Conservation (phyloP, 352 stramenopile genomes). For the Globisporangium cystogenes region DNA sequence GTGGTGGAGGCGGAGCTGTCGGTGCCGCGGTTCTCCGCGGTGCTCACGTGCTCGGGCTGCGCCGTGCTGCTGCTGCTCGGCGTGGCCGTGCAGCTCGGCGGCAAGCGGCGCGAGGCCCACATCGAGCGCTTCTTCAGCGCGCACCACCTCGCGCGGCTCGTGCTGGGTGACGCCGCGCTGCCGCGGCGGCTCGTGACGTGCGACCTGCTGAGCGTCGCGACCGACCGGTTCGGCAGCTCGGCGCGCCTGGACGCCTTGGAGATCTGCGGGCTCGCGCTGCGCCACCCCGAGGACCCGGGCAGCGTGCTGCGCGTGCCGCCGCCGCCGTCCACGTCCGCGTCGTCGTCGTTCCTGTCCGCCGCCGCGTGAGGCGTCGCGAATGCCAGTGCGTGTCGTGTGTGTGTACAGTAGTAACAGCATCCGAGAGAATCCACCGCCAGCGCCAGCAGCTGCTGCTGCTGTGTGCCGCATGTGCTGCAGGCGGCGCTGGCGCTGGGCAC, state of each 20-base stretch:
- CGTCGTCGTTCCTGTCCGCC: conserved; percentile 5
- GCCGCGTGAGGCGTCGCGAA: too few relatives aligned
- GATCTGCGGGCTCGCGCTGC: conserved; percentile 38
- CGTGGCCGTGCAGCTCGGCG: conserved; percentile 30
- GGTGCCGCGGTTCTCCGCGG: conserved; percentile 27
- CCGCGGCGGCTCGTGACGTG: conserved; percentile 37
- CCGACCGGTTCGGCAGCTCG: conserved; percentile 42
- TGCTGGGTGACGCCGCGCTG: conserved; percentile 31
- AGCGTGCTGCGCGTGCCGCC: conserved; percentile 26
- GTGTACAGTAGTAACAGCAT: too few relatives aligned
- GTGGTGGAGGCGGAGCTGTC: conserved; percentile 29
- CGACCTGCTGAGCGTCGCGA: conserved; percentile 40
- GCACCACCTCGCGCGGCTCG: conserved; percentile 35
- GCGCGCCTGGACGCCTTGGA: conserved; percentile 55
- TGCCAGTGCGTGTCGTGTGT: too few relatives aligned
- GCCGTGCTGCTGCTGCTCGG: conserved; percentile 28
- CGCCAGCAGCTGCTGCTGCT: too few relatives aligned
- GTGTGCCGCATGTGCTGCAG: too few relatives aligned
- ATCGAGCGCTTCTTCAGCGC: conserved; percentile 43
- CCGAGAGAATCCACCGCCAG: too few relatives aligned
- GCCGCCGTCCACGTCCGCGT: conserved; percentile 3
- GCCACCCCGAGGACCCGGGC: conserved; percentile 28
- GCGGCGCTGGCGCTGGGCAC: too few relatives aligned
- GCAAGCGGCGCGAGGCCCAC: conserved; percentile 31
- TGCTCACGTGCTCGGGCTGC: conserved; percentile 33